Percentiles rank a stretch among this genome's conserved stretches.
Conservation (phyloP, 352 stramenopile species). For the Blastocystis sp. region DNA sequence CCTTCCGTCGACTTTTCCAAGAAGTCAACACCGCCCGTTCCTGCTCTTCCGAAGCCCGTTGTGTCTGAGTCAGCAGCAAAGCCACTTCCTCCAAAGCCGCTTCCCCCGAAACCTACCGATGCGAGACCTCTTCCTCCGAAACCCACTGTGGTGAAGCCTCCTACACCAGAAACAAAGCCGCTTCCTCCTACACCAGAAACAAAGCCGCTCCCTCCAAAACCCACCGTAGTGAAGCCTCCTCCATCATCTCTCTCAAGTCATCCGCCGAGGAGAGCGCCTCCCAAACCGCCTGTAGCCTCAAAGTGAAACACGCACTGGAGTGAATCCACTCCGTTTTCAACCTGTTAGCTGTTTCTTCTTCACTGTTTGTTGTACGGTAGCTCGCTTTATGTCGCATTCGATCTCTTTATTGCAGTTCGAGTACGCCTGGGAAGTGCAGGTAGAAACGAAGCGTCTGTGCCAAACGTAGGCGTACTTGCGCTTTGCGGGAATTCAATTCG, state of each 20-base stretch:
- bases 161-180: not conserved
- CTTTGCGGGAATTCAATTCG: slow-evolving; percentile 31
- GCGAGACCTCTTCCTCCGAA: not conserved
- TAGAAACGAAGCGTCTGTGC: not conserved
- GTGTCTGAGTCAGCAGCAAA: not conserved
- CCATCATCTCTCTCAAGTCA: slow-evolving; percentile 2
- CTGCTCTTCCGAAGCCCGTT: not conserved
- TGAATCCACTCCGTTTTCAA: too few species aligned
- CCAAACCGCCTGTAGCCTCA: too few species aligned
- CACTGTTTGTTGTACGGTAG: not conserved
- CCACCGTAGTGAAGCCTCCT: not conserved
- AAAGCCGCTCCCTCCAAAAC: not conserved
- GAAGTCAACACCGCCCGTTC: not conserved
- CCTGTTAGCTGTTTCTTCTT: too few species aligned
- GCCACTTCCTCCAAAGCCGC: not conserved
- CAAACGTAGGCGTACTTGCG: slow-evolving; percentile 43
- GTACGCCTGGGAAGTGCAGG: slow-evolving; percentile 67
- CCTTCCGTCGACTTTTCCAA: too few species aligned
- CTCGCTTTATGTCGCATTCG: not conserved
- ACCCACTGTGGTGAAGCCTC: not conserved
- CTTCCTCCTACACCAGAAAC: not conserved
- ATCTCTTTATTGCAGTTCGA: slow-evolving; percentile 55
- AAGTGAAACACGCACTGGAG: too few species aligned
- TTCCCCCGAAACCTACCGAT: not conserved
- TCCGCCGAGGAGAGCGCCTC: too few species aligned